A percentile compares a stretch with the other conserved stretches of the same genome.
These are phyloP conservation scores for Neospermospora avenae DNA, from an alignment of 2,329 filamentous ascomycete genomes.

Conservation along the genomic window DNA sequence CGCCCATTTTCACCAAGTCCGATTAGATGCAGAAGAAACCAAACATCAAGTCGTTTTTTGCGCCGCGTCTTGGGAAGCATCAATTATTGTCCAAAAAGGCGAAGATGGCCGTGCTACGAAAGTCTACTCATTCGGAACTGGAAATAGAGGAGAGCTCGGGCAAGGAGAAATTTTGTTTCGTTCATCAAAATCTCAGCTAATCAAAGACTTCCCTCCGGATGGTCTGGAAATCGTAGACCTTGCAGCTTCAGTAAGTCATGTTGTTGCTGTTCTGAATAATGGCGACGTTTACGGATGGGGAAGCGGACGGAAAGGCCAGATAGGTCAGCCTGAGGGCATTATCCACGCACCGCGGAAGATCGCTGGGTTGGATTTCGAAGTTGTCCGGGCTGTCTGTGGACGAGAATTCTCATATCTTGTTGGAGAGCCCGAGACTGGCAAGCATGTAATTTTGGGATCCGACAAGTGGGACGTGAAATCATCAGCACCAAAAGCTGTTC, in stretches of 20 bases:
- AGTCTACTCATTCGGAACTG: constrained; percentile 63
- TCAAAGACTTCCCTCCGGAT: constrained; percentile 62
- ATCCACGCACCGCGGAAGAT: constrained; percentile 62
- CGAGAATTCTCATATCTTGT: constrained; percentile 81
- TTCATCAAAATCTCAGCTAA: constrained; percentile 44
- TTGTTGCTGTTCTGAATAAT: constrained; percentile 67
- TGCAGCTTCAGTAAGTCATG: constrained; percentile 74
- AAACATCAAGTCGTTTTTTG: constrained; percentile 40
- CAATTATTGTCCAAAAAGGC: constrained; percentile 55
- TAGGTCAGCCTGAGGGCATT: constrained; percentile 57
- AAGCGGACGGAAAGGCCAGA: constrained; percentile 77
- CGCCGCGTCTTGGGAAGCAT: constrained; percentile 77
- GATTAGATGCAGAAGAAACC: constrained; percentile 19
- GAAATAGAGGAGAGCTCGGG: constrained; percentile 70
- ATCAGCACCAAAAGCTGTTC: constrained; percentile 50
- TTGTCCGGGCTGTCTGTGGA: constrained; percentile 68
- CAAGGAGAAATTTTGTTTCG: constrained; percentile 52
- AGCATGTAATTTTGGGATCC: constrained; percentile 66
- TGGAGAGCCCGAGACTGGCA: constrained; percentile 50
- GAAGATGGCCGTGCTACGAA: constrained; percentile 41
- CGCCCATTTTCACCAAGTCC: constrained; percentile 22
- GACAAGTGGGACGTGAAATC: constrained; percentile 69
- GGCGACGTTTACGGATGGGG: constrained; percentile 89
- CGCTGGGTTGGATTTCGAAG: constrained; percentile 55
- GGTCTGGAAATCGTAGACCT: constrained; percentile 60